Evolutionary conservation across 345 rosid genomes (phyloP), one percentile per base, ranked within the genome.

Genomic region (Eucalyptus marginata): DNA sequence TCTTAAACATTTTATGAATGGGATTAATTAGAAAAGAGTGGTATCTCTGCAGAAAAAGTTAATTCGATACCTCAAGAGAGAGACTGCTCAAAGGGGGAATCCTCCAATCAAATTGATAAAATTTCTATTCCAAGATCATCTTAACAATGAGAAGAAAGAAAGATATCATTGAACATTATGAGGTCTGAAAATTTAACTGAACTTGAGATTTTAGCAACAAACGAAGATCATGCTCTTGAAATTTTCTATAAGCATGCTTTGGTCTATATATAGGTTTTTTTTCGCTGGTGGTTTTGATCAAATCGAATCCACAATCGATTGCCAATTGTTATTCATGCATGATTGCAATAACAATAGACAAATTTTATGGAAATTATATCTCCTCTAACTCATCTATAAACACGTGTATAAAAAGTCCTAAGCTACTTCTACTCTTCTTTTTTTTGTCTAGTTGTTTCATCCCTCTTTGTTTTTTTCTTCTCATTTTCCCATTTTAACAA

Each of bases 291-390:
- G 20, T 51, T 51, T 22, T 51, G 1, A 51, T 6, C 1, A 16
- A 0, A 51, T 51, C 1, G 8, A 1, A 16, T 0, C 54, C 54
- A 51, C 54, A 51, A 51, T 17, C 2, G 4, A 51, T 51, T 51
- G 8, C 22, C 54, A 51, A 51, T 17, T 51, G 54, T 1, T 51
- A 51, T 51, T 51, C 20, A 51, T 51, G 54, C 54, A 51, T 4
- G 0, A 51, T 51, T 51, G 54, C 54, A 51, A 51, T 51, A 6
- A 1, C 0, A 51, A 0, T 51, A 51, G 54, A 51, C 54, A 51
- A 17, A 16, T 51, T 51, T 16, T 51, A 51, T 51, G 54, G 8
- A 51, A 51, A 51, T 16, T 51, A 51, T 17, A 17, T 51, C 8
- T 51, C 54, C 54, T 51, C 3, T 51, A 51, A 51, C 4, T 51